Evolutionary conservation across 2,329 filamentous ascomycete genomes (phyloP).

Genomic region (Cercospora nicotianae): DNA sequence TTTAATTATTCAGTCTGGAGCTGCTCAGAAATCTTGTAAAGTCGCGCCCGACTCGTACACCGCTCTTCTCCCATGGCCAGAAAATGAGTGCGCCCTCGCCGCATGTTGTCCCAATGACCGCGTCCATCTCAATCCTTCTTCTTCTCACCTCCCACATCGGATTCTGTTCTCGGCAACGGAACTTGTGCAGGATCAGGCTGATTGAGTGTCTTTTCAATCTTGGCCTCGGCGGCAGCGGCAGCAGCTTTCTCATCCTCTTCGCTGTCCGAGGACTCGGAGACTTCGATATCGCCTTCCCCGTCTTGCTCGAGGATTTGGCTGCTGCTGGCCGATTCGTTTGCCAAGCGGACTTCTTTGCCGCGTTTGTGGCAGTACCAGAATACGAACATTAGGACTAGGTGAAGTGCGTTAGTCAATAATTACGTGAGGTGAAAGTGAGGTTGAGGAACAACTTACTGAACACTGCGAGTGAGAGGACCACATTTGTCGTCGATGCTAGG

Average conservation of each 20-base stretch:
- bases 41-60: background rate
- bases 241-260: constrained; percentile 19
- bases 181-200: constrained; percentile 31
- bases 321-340: constrained; percentile 20
- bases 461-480: constrained; percentile 83
- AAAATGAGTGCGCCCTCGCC: background rate
- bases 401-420: constrained; percentile 26
- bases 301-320: constrained; percentile 24
- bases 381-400: constrained; percentile 78
- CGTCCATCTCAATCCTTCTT: background rate
- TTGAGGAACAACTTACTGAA: constrained; percentile 63
- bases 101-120: background rate
- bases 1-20: background rate
- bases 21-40: background rate
- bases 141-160: background rate
- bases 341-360: constrained; percentile 78
- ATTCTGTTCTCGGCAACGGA: constrained; percentile 24
- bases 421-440: background rate
- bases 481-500: constrained; percentile 79
- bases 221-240: constrained; percentile 6
- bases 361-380: constrained; percentile 99
- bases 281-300: constrained; percentile 25
- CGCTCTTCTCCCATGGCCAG: background rate
- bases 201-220: constrained; percentile 27
- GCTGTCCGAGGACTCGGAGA: constrained; percentile 19